Conservation (phyloP, 164 flowering plant genomes). For the Echeveria elegans region DNA sequence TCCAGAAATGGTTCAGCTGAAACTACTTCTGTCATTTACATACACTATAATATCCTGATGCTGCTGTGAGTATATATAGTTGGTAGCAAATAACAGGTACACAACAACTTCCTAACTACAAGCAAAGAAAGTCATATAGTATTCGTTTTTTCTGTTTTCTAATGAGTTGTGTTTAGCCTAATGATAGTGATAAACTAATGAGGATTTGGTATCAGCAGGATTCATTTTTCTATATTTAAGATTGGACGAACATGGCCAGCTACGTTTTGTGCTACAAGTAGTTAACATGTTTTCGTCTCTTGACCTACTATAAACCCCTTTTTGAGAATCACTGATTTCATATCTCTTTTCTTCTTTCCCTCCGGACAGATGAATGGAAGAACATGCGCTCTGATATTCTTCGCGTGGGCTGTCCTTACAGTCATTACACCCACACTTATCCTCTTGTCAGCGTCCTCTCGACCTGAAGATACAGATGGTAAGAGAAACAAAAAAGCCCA, state of each 20-base stretch:
- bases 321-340: neutral
- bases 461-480: conserved; percentile 27
- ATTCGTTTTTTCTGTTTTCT: neutral
- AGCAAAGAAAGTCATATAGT: neutral
- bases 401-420: conserved; percentile 67
- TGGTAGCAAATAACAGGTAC: neutral
- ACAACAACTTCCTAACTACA: conserved; percentile 6
- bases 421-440: conserved; percentile 69
- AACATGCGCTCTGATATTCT: conserved; percentile 44
- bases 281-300: neutral
- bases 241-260: conserved; percentile 2
- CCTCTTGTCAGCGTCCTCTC: conserved; percentile 44
- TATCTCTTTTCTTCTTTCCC: neutral
- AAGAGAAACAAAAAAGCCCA: neutral
- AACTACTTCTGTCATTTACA: neutral
- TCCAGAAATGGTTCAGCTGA: neutral
- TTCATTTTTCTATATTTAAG: neutral
- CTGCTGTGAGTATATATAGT: neutral
- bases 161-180: neutral
- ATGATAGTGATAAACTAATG: neutral
- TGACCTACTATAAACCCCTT: neutral
- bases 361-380: conserved; percentile 38
- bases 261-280: neutral
- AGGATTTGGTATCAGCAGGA: neutral
- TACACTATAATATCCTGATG: neutral